phyloP scores from a whole-genome alignment of 2,329 filamentous ascomycete genomes.

The Capronia epimyces region DNA sequence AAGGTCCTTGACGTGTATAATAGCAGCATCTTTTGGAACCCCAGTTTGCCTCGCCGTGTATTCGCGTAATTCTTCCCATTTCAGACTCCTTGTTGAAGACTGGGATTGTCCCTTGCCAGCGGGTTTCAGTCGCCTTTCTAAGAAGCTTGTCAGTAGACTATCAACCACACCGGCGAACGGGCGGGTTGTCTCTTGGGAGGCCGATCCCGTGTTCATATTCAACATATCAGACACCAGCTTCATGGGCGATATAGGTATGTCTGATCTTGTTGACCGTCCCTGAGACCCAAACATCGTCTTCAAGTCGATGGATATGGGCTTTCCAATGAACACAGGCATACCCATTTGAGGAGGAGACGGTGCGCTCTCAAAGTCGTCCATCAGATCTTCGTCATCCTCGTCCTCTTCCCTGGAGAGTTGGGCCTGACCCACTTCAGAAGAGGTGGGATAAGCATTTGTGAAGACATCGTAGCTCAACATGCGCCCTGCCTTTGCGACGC shows the following conservation, averaged over 20 bases:
- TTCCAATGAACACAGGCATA: constrained; percentile 22
- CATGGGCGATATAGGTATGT: constrained; percentile 1
- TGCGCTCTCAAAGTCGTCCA: constrained; percentile 15
- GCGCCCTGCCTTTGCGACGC: constrained; percentile 15
- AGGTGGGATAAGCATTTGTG: constrained; percentile 13
- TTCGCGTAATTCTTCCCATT: constrained; percentile 39
- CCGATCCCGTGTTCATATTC: not conserved
- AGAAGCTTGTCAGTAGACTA: constrained; percentile 6
- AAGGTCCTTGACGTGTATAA: constrained; percentile 76
- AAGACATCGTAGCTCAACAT: constrained; percentile 28
- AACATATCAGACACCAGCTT: constrained; percentile 12
- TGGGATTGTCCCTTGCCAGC: constrained; percentile 16
- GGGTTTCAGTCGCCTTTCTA: constrained; percentile 4
- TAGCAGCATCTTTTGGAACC: constrained; percentile 38
- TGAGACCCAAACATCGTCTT: constrained; percentile 16
- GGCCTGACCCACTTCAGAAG: constrained; percentile 5
- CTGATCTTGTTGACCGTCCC: constrained; percentile 2
- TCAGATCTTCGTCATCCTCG: constrained; percentile 22
- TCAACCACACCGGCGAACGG: constrained; percentile 1
- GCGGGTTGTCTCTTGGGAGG: not conserved
- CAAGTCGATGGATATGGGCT: constrained; percentile 19
- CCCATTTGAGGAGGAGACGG: constrained; percentile 8
- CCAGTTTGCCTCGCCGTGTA: constrained; percentile 43
- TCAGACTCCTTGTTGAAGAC: constrained; percentile 9
- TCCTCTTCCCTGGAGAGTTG: constrained; percentile 21